phyloP scores from a whole-genome alignment of 2,329 filamentous ascomycete species.

The Stemphylium beticola region DNA sequence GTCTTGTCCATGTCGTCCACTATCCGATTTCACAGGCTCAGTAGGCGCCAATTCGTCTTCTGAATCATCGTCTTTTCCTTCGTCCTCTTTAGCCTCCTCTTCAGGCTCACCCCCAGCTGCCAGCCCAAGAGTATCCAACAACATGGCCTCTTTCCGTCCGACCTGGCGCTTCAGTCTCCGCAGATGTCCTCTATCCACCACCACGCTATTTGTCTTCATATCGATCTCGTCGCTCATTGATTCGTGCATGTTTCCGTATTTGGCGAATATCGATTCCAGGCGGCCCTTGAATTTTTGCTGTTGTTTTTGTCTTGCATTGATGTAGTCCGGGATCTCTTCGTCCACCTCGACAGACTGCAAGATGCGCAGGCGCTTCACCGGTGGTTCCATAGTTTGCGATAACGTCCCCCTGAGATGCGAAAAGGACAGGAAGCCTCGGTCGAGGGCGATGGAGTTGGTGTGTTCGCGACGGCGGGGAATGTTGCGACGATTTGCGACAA shows the following conservation, averaged over 20 bases:
- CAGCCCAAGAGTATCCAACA: conserved; percentile 32
- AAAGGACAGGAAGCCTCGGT: conserved; percentile 1
- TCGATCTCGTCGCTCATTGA: conserved; percentile 90
- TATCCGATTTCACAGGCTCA: conserved; percentile 16
- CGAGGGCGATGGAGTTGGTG: background rate
- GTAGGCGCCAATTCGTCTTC: conserved; percentile 43
- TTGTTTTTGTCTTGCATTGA: conserved; percentile 45
- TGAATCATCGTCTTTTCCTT: conserved; percentile 19
- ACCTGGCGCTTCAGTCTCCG: conserved; percentile 56
- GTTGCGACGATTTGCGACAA: conserved; percentile 11
- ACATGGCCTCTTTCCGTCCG: conserved; percentile 28
- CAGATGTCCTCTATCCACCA: conserved; percentile 92
- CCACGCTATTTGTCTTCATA: conserved; percentile 76
- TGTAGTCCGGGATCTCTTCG: conserved; percentile 45
- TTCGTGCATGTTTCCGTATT: conserved; percentile 83
- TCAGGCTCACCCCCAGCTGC: conserved; percentile 43
- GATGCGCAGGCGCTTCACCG: conserved; percentile 67
- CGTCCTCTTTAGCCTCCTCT: conserved; percentile 46
- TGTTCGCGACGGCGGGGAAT: conserved; percentile 17
- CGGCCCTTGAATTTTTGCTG: conserved; percentile 62
- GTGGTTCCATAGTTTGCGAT: conserved; percentile 60
- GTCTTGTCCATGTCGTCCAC: background rate
- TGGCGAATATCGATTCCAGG: conserved; percentile 87
- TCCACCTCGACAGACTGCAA: conserved; percentile 44
- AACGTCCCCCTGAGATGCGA: background rate